Evolutionary conservation across 306 rosid species (phyloP).

Genomic region (Cajanus cajan): DNA sequence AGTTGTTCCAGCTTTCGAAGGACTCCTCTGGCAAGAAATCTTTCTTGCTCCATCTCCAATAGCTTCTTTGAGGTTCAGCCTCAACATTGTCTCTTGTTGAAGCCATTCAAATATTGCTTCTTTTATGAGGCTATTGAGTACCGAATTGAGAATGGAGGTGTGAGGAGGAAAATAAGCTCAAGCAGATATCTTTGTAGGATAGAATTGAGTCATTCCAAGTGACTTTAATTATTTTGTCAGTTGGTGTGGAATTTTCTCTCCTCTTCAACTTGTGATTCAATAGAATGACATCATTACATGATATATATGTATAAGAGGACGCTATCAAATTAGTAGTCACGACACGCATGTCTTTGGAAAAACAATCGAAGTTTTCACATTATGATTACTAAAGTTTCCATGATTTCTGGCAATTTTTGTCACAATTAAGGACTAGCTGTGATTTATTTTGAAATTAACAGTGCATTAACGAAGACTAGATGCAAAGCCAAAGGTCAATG

Average conservation of each 20-base stretch:
- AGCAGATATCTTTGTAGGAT: neutral
- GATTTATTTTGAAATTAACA: neutral
- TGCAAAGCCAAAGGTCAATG: neutral
- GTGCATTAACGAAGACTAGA: slow-evolving; percentile 2
- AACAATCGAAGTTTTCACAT: neutral
- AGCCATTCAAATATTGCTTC: slow-evolving; percentile 23
- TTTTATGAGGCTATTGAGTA: neutral
- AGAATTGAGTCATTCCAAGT: neutral
- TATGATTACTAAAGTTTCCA: neutral
- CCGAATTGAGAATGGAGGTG: neutral
- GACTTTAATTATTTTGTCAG: neutral
- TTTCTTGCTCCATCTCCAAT: slow-evolving; percentile 76
- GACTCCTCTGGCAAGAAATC: slow-evolving; percentile 85
- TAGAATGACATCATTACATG: neutral
- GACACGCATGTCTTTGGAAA: neutral
- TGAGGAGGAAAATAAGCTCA: neutral
- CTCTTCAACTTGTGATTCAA: neutral
- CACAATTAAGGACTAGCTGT: neutral
- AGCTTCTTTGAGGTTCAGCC: slow-evolving; percentile 42
- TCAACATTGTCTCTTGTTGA: slow-evolving; percentile 21
- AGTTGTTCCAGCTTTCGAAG: slow-evolving; percentile 65
- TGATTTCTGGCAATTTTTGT: neutral
- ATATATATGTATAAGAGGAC: neutral
- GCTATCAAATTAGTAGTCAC: neutral
- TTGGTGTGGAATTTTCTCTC: slow-evolving; percentile 12